Conservation (phyloP, 73 alveolate species). For the Tetrahymena malaccensis region DNA sequence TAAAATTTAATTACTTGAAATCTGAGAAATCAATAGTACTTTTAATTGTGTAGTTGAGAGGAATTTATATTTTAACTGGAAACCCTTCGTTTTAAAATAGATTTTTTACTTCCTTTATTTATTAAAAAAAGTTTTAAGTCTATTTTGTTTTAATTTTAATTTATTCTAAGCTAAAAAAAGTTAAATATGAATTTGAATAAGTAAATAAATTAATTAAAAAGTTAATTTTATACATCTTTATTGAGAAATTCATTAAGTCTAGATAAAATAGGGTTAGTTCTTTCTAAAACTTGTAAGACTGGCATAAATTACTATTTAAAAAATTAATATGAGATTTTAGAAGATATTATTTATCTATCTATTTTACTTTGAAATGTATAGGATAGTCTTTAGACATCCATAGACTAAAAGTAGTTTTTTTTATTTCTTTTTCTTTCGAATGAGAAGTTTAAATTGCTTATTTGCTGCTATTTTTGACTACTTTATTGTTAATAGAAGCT, state of each 20-base stretch:
- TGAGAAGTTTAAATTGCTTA: background rate
- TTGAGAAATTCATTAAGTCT: background rate
- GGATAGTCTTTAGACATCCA: background rate
- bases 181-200: background rate
- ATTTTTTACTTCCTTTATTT: background rate
- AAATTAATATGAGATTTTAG: background rate
- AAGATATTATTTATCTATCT: background rate
- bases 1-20: background rate
- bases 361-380: background rate
- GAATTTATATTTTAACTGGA: slow-evolving; percentile 65
- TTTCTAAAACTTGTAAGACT: background rate
- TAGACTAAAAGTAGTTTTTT: background rate
- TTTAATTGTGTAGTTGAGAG: slow-evolving; percentile 46
- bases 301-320: background rate
- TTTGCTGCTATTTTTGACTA: background rate
- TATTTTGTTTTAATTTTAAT: too few species aligned
- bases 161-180: too few species aligned
- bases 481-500: background rate
- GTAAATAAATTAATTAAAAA: too few species aligned
- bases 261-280: background rate
- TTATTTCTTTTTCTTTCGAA: background rate
- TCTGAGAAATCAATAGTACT: slow-evolving; percentile 53
- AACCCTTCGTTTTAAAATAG: slow-evolving; percentile 40
- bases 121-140: background rate
- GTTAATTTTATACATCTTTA: background rate